Evolutionary conservation across 2,329 filamentous ascomycete species (phyloP), one percentile per base, ranked within the genome.

Genomic region (Atkinsonella hypoxylon): DNA sequence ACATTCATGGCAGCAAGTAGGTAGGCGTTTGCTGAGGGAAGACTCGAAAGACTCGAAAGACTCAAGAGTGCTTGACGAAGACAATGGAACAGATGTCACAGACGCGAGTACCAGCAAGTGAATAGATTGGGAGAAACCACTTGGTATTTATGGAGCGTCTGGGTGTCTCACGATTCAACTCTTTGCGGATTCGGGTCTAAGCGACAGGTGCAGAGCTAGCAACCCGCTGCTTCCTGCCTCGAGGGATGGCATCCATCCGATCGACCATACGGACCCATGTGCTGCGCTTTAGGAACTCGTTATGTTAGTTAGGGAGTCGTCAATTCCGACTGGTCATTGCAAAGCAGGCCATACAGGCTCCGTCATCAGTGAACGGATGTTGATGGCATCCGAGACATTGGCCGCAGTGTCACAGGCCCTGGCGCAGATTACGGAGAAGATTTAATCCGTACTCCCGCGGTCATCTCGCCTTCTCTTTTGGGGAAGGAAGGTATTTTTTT

Each of bases 1-100:
- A 34, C 48, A 34, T 53, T 51, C 56, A 57, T 57, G 49, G 52
- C 54, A 20, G 31, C 49, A 31, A 47, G 9, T 18, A 18, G 4
- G 45, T 17, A 44, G 18, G 32, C 12, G 32, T 32, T 31, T n/a
- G 34, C n/a, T 3, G 8, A 41, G 10, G 12, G 12, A 20, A 22
- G 30, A 36, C 17, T 26, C 11, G 18, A 30, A 1, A n/a, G n/a
- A n/a, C n/a, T n/a, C n/a, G n/a, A n/a, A 45, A 31, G 9, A 34
- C n/a, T 49, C 20, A 2, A 18, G 32, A 40, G 13, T 31, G 41
- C 42, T 45, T 13, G 42, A 17, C 41, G 30, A 4, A 39, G 41
- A 17, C 6, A 45, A 43, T 9, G 12, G 4, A 22, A 49, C 41
- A 39, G 13, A 26, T 20, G 30, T 20, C 30, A 13, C 22, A 9